A percentile compares a stretch with the other conserved stretches of the same genome.
Evolutionary conservation across 2,329 filamentous ascomycete genomes (phyloP).

Genomic region (Cladosporium sp.): DNA sequence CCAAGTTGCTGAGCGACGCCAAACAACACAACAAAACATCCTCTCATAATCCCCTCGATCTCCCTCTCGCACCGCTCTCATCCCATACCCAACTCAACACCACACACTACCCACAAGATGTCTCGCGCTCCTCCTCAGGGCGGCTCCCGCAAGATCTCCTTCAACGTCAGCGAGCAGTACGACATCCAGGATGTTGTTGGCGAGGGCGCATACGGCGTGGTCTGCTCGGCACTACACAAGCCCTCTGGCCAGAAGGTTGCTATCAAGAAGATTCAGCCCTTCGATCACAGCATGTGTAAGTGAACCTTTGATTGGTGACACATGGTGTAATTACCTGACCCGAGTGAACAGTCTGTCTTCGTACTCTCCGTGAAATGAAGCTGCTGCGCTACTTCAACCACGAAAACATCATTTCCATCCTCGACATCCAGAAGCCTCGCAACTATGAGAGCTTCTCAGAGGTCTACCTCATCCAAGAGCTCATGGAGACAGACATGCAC

Average conservation of each 20-base stretch:
- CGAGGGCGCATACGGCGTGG: conserved; percentile 96
- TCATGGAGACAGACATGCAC: conserved; percentile 99
- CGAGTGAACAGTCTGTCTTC: conserved; percentile 40
- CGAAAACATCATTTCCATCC: conserved; percentile 99
- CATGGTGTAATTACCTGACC: too few relatives aligned
- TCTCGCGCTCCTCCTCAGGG: conserved; percentile 32
- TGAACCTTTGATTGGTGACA: too few relatives aligned
- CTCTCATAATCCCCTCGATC: neutral
- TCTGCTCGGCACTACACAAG: conserved; percentile 97
- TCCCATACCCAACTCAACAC: neutral
- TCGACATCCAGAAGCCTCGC: conserved; percentile 96
- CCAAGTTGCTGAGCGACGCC: conserved; percentile 9
- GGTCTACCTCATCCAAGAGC: conserved; percentile 97
- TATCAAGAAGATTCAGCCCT: conserved; percentile 99
- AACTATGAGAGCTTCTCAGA: conserved; percentile 96
- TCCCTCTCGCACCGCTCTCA: neutral
- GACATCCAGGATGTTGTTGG: conserved; percentile 99
- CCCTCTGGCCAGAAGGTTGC: conserved; percentile 97
- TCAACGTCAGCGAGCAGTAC: conserved; percentile 99
- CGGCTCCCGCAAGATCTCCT: conserved; percentile 87
- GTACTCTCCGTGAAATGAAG: conserved; percentile 98
- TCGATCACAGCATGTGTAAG: conserved; percentile 83
- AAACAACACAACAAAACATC: neutral
- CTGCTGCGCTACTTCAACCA: conserved; percentile 98
- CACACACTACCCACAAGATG: conserved; percentile 16